Evolutionary conservation across 1,139 yeast genomes (phyloP).

Genomic region (Hansenula lynferdii): DNA sequence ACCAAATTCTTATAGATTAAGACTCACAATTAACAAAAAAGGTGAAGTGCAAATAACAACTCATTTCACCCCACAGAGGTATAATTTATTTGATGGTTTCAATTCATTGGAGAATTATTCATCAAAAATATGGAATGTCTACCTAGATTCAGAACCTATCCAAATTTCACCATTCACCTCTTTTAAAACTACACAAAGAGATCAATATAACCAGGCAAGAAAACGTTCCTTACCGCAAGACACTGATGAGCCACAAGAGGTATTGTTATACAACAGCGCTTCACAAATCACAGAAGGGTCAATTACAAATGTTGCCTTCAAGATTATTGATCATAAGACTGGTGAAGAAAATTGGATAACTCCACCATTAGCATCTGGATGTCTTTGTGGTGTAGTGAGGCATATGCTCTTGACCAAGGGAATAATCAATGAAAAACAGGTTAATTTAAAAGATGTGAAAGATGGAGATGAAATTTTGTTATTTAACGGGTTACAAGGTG

Average conservation of each 20-base stretch:
- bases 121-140: constrained; percentile 49
- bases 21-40: constrained; percentile 44
- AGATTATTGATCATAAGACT: constrained; percentile 23
- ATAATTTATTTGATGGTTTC: constrained; percentile 42
- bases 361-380: constrained; percentile 72
- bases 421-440: constrained; percentile 47
- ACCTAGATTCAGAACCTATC: constrained; percentile 50
- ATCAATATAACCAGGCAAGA: constrained; percentile 61
- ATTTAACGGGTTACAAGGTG: constrained; percentile 84
- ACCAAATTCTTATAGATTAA: constrained; percentile 46
- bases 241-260: constrained; percentile 57
- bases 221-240: constrained; percentile 30
- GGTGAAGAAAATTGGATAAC: constrained; percentile 62
- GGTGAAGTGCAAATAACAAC: constrained; percentile 54
- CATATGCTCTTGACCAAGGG: constrained; percentile 55
- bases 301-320: constrained; percentile 74
- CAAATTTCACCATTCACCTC: constrained; percentile 75
- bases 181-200: constrained; percentile 78
- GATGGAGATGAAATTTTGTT: constrained; percentile 65
- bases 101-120: constrained; percentile 21
- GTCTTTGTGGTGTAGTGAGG: constrained; percentile 82
- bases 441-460: constrained; percentile 40
- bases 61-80: constrained; percentile 32
- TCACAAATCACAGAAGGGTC: constrained; percentile 77
- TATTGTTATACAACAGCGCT: constrained; percentile 58